Evolutionary conservation across 768 basidiomycete genomes (phyloP), one percentile per base, ranked within the genome.

Genomic region (Lentinula boryana): DNA sequence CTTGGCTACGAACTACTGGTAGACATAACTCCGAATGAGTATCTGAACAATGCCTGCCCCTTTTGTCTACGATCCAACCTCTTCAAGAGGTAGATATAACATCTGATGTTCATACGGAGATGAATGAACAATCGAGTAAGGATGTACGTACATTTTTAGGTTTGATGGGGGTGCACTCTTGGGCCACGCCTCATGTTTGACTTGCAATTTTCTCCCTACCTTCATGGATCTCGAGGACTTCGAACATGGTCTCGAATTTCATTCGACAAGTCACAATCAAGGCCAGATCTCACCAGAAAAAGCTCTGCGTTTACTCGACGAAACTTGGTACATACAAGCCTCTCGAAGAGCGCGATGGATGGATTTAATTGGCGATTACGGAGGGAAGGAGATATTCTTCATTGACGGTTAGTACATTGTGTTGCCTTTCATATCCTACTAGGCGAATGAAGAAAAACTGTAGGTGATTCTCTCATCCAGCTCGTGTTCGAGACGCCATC

Each of bases 351-450:
- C 76, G 12, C 68, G 82, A 60, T 83, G 81, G 83, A 88, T 89
- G 86, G 87, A 89, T 68, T 74, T 89, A 8, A 71, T 89, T 32
- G 86, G 86, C 3, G 88, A 87, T 66, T 89, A 87, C 68, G 87
- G 84, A 21, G 88, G 88, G 1, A 78, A 68, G 38, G 88, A 89
- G 66, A 76, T 78, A 15, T 89, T 89, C 66, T 65, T 88, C 43
- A 74, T 89, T 60, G 86, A 88, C 68, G 87, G 87, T 83, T 68
- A 40, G 67, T 63, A 18, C 44, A 27, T 10, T 55, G 51, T 44
- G 38, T 48, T 18, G 21, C 27, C n/a, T 43, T 31, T 27, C 6
- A 18, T 16, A 10, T 6, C 33, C 8, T 9, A 21, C 40, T 18
- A 13, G 27, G 13, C 4, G 7, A 56, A 18, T 15, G 5, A 18